Conservation (phyloP, 2,329 filamentous ascomycete species). For the Colletotrichum melonis region DNA sequence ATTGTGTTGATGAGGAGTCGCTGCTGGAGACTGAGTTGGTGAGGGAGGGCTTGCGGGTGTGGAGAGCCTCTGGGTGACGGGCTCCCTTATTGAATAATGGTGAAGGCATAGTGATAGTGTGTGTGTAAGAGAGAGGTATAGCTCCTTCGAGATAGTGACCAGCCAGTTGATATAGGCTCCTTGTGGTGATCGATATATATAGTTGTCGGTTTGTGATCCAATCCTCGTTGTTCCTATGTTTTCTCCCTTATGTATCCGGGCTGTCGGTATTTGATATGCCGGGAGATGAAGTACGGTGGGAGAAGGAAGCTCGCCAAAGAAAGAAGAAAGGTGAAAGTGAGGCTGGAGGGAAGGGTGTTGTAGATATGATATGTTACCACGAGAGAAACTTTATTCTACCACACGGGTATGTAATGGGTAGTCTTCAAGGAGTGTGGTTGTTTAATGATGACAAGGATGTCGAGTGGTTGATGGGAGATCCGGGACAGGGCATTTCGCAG, state of each 20-base stretch:
- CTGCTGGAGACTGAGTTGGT: constrained; percentile 37
- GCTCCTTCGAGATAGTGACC: neutral
- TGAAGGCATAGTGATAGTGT: constrained; percentile 17
- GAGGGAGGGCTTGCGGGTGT: constrained; percentile 37
- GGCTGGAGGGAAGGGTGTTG: neutral
- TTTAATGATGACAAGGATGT: constrained; percentile 16
- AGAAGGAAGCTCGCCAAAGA: neutral
- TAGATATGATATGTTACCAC: constrained; percentile 19
- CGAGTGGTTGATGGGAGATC: constrained; percentile 14
- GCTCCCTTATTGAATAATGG: constrained; percentile 9
- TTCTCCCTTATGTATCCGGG: neutral
- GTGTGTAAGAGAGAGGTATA: neutral
- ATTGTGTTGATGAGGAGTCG: constrained; percentile 33
- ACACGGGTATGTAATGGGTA: constrained; percentile 21
- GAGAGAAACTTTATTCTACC: neutral
- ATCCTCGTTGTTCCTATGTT: neutral
- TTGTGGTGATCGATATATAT: neutral
- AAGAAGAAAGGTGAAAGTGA: constrained; percentile 3
- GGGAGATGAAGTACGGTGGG: neutral
- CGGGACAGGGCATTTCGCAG: constrained; percentile 12
- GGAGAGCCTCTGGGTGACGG: constrained; percentile 28
- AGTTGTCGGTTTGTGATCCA: neutral
- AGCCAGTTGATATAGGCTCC: constrained; percentile 1
- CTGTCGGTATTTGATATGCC: constrained; percentile 1
- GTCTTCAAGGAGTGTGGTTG: constrained; percentile 27